phyloP scores from a whole-genome alignment of 306 rosid species.

The Prunus mongolica region DNA sequence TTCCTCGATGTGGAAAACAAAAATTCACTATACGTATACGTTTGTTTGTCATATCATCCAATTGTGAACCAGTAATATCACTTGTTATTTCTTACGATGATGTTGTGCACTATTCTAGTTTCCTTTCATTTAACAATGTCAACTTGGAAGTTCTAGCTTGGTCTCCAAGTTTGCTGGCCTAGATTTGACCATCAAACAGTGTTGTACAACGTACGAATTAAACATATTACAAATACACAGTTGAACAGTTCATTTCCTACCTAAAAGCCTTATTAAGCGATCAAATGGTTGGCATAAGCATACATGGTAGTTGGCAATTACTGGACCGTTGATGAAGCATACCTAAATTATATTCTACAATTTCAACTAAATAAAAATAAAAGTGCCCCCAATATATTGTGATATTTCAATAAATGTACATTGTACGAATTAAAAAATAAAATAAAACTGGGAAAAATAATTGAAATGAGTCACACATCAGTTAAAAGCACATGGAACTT shows the following conservation, averaged over 20 bases:
- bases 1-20: too few species aligned
- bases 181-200: background rate
- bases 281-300: background rate
- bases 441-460: background rate
- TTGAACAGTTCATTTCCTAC: background rate
- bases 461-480: background rate
- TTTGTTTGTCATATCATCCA: too few species aligned
- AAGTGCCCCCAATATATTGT: background rate
- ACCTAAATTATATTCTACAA: background rate
- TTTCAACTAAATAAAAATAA: background rate
- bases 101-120: too few species aligned
- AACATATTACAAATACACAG: too few species aligned
- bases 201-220: background rate
- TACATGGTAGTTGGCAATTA: background rate
- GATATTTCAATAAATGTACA: background rate
- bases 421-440: background rate
- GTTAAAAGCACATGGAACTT: conserved; percentile 14
- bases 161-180: background rate
- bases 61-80: too few species aligned
- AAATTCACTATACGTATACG: too few species aligned
- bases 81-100: too few species aligned
- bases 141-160: background rate
- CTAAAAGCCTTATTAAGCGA: background rate
- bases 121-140: background rate
- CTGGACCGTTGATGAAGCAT: background rate